Conservation (phyloP, 352 stramenopile genomes). For the Pythium angustatum region DNA sequence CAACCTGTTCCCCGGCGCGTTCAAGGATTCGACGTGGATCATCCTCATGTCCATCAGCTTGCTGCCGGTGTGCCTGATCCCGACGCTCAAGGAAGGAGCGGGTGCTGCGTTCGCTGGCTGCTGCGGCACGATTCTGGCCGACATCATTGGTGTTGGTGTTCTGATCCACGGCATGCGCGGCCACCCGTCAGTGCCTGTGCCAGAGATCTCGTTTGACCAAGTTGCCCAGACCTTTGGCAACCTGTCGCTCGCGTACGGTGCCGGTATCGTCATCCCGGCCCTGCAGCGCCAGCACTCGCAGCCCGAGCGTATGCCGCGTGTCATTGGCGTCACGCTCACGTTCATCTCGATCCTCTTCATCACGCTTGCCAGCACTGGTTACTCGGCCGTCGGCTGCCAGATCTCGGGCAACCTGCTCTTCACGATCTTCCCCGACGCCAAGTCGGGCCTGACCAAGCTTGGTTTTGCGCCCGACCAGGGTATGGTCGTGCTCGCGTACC, state of each 20-base stretch:
- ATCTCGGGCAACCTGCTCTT: constrained; percentile 19
- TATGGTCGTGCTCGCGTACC: constrained; percentile 48
- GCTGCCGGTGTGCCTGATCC: constrained; percentile 29
- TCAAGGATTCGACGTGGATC: constrained; percentile 13
- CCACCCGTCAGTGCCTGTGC: constrained; percentile 17
- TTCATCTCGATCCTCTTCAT: constrained; percentile 8
- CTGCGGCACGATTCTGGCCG: constrained; percentile 33
- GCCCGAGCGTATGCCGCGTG: constrained; percentile 6
- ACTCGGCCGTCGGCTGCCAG: constrained; percentile 13
- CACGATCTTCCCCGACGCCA: constrained; percentile 40
- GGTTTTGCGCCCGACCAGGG: constrained; percentile 52
- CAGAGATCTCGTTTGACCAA: constrained; percentile 28
- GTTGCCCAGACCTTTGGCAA: constrained; percentile 32
- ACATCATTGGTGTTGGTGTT: constrained; percentile 30
- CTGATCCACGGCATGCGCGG: constrained; percentile 30
- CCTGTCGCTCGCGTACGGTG: constrained; percentile 22
- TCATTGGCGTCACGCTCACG: constrained; percentile 7
- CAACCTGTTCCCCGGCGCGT: constrained; percentile 29
- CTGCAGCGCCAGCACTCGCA: constrained; percentile 5
- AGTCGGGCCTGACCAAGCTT: constrained; percentile 35
- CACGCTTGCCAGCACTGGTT: constrained; percentile 2
- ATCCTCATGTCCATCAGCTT: constrained; percentile 10
- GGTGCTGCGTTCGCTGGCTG: constrained; percentile 30
- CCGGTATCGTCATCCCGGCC: constrained; percentile 9
- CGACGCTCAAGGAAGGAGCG: constrained; percentile 35